Evolutionary conservation across 108 stramenopile species (phyloP).

Genomic region (Nitzschia sp.): DNA sequence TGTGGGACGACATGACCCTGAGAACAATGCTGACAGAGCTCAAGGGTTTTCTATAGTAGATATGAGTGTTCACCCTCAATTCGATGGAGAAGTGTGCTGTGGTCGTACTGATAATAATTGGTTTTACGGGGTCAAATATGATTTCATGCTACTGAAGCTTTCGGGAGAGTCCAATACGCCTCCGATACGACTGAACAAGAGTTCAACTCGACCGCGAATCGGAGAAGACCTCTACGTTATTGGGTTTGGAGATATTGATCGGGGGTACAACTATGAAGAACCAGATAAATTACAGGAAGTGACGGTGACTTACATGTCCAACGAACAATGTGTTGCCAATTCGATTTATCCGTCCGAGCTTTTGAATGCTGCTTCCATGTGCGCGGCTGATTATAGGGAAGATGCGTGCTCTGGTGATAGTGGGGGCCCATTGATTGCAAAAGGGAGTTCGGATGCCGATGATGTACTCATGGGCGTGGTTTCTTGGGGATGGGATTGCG

Average conservation of each 20-base stretch:
- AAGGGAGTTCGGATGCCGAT: background rate
- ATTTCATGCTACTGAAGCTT: conserved; percentile 30
- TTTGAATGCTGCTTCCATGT: background rate
- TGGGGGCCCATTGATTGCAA: conserved; percentile 44
- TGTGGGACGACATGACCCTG: background rate
- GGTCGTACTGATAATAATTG: background rate
- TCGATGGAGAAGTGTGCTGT: conserved; percentile 1
- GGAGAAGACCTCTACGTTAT: conserved; percentile 14
- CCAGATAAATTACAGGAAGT: conserved; percentile 5
- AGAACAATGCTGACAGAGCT: background rate
- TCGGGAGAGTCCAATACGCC: conserved; percentile 12
- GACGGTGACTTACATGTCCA: conserved; percentile 10
- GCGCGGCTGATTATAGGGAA: conserved; percentile 1
- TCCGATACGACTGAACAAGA: conserved; percentile 12
- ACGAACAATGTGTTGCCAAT: background rate
- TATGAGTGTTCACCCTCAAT: conserved; percentile 16
- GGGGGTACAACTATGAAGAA: conserved; percentile 5
- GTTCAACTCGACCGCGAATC: background rate
- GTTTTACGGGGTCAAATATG: conserved; percentile 19
- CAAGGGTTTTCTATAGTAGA: conserved; percentile 17
- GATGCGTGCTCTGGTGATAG: conserved; percentile 37
- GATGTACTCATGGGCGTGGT: conserved; percentile 44
- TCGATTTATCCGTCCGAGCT: conserved; percentile 13
- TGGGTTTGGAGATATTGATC: conserved; percentile 24
- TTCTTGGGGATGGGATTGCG: conserved; percentile 41